A percentile compares a stretch with the other conserved stretches of the same genome.
Evolutionary conservation across 192 early-diverging fungal genomes (phyloP).

Genomic region (Allomyces javanicus): DNA sequence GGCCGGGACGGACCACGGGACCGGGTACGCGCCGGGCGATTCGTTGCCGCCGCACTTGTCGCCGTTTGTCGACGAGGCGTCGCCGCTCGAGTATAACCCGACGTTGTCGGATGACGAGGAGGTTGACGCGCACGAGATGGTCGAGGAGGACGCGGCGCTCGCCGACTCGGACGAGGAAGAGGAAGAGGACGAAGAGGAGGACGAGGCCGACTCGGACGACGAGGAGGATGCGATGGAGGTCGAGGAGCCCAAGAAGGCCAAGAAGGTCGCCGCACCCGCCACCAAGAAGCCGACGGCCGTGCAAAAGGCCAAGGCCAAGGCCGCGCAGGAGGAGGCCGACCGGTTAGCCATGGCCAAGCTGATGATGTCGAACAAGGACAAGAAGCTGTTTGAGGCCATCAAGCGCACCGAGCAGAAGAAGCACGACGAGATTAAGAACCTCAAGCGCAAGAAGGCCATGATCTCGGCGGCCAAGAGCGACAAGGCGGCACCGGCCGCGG

Average conservation of each 20-base stretch:
- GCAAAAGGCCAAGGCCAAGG: slow-evolving; percentile 10
- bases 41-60: slow-evolving; percentile 76
- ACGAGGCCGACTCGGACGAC: slow-evolving; percentile 42
- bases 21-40: slow-evolving; percentile 59
- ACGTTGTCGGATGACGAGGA: slow-evolving; percentile 64
- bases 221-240: slow-evolving; percentile 75
- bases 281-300: slow-evolving; percentile 30
- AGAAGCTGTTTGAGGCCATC: slow-evolving; percentile 58
- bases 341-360: slow-evolving; percentile 49
- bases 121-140: slow-evolving; percentile 60
- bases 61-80: slow-evolving; percentile 72
- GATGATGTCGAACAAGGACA: slow-evolving; percentile 74
- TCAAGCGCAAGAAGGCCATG: not conserved
- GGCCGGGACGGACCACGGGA: slow-evolving; percentile 6
- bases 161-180: slow-evolving; percentile 76
- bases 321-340: slow-evolving; percentile 38
- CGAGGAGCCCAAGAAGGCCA: slow-evolving; percentile 27
- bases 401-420: slow-evolving; percentile 51
- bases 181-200: slow-evolving; percentile 38
- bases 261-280: slow-evolving; percentile 8
- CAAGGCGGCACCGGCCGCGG: too few relatives aligned
- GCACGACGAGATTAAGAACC: slow-evolving; percentile 22
- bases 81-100: slow-evolving; percentile 77
- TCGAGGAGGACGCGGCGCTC: slow-evolving; percentile 59
- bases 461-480: too few relatives aligned